Conservation (phyloP, 306 rosid species). For the Gastrolobium villosum region DNA sequence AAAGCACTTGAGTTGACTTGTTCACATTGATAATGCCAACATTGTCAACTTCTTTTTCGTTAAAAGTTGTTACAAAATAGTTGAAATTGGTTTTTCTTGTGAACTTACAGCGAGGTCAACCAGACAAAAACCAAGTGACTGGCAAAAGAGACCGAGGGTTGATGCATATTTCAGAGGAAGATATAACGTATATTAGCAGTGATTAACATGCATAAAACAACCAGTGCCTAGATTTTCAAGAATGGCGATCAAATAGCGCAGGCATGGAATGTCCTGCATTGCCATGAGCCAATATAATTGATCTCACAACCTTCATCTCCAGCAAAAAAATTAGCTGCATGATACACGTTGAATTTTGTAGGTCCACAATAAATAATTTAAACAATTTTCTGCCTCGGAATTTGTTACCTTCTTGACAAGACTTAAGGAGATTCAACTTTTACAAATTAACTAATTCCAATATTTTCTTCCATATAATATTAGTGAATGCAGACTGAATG, state of each 20-base stretch:
- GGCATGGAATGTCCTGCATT: constrained; percentile 11
- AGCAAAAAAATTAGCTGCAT: constrained; percentile 16
- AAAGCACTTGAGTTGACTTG: neutral
- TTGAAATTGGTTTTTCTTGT: constrained; percentile 7
- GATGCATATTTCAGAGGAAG: constrained; percentile 78
- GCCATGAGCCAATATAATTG: constrained; percentile 4
- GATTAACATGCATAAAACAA: constrained; percentile 36
- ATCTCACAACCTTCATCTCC: constrained; percentile 28
- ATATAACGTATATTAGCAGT: constrained; percentile 57
- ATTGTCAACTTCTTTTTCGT: neutral
- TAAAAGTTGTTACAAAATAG: neutral
- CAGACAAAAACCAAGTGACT: constrained; percentile 59
- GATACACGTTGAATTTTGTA: constrained; percentile 29
- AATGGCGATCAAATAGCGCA: neutral
- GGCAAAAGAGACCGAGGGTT: constrained; percentile 66
- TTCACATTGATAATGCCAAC: neutral
- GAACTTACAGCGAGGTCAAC: constrained; percentile 79
- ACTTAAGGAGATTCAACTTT: neutral
- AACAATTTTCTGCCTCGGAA: constrained; percentile 23
- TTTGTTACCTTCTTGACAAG: neutral
- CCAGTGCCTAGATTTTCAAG: constrained; percentile 11
- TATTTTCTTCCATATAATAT: neutral
- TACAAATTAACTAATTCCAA: neutral
- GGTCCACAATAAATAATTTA: constrained; percentile 17
- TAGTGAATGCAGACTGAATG: neutral